A percentile compares a stretch with the other conserved stretches of the same genome.
Conservation (phyloP, 768 basidiomycete species). For the Tephrocybe sp. region DNA sequence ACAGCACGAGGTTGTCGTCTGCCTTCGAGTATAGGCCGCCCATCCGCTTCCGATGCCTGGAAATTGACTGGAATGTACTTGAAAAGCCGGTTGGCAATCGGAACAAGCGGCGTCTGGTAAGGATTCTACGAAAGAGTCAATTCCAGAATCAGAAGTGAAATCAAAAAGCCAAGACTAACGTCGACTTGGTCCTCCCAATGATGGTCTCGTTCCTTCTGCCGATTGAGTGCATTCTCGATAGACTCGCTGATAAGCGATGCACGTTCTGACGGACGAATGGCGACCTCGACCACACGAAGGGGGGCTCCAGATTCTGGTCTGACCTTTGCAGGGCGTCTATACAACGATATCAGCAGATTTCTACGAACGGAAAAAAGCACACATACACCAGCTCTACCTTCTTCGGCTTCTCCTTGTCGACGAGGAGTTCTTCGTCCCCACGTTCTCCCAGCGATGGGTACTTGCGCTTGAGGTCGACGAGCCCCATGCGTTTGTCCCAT, state of each 20-base stretch:
- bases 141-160: too few species aligned
- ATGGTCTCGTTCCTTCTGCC: slow-evolving; percentile 71
- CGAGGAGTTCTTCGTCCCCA: slow-evolving; percentile 67
- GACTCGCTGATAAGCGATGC: slow-evolving; percentile 53
- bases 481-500: slow-evolving; percentile 74
- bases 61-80: slow-evolving; percentile 50
- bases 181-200: slow-evolving; percentile 89
- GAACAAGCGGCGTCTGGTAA: slow-evolving; percentile 60
- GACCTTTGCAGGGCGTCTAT: slow-evolving; percentile 53
- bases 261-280: slow-evolving; percentile 67
- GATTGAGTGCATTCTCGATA: slow-evolving; percentile 58
- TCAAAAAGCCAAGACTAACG: slow-evolving; percentile 36
- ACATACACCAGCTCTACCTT: slow-evolving; percentile 44
- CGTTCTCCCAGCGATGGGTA: slow-evolving; percentile 58
- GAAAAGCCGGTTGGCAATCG: slow-evolving; percentile 66
- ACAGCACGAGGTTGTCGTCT: slow-evolving; percentile 41
- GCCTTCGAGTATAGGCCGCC: slow-evolving; percentile 18
- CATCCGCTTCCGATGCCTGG: slow-evolving; percentile 27
- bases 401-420: slow-evolving; percentile 73
- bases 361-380: background rate
- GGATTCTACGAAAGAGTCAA: slow-evolving; percentile 44
- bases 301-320: slow-evolving; percentile 44
- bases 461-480: slow-evolving; percentile 80
- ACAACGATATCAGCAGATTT: slow-evolving; percentile 12
- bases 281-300: slow-evolving; percentile 40